Evolutionary conservation across 805 yeast species (phyloP).

Genomic region (Kazachstania viticola): DNA sequence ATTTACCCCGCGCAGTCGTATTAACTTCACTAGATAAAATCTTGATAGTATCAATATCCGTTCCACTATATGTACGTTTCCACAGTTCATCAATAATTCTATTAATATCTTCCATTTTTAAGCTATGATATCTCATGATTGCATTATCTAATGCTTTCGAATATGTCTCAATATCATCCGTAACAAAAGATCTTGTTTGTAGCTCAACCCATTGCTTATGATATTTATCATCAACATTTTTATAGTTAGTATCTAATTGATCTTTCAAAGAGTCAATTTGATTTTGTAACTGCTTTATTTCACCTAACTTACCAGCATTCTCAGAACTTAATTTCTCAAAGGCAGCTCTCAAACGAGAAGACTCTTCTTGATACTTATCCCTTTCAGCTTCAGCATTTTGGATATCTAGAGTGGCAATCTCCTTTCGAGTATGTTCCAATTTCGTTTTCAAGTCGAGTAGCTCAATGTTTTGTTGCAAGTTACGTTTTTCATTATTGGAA

Average conservation of each 20-base stretch:
- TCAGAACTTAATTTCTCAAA: slow-evolving; percentile 47
- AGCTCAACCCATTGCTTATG: slow-evolving; percentile 62
- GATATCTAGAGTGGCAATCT: slow-evolving; percentile 37
- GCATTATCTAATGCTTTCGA: slow-evolving; percentile 83
- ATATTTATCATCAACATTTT: slow-evolving; percentile 51
- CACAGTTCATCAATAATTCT: slow-evolving; percentile 80
- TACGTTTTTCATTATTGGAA: slow-evolving; percentile 49
- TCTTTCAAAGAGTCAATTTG: slow-evolving; percentile 44
- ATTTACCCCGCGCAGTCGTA: slow-evolving; percentile 35
- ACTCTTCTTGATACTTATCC: slow-evolving; percentile 47
- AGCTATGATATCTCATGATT: slow-evolving; percentile 81
- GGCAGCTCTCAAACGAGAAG: slow-evolving; percentile 36
- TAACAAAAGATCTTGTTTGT: slow-evolving; percentile 63
- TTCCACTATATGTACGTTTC: slow-evolving; percentile 89
- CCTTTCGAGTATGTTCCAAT: slow-evolving; percentile 26
- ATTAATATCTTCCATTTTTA: slow-evolving; percentile 89
- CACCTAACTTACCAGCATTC: slow-evolving; percentile 75
- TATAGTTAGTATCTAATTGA: slow-evolving; percentile 63
- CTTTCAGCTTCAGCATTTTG: slow-evolving; percentile 50
- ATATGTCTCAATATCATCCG: slow-evolving; percentile 72
- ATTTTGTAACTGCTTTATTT: slow-evolving; percentile 67
- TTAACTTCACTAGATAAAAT: slow-evolving; percentile 64
- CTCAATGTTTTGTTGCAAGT: slow-evolving; percentile 53
- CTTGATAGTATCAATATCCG: slow-evolving; percentile 86
- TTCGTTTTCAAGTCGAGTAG: slow-evolving; percentile 35